Conservation (phyloP, 805 yeast species). For the Tetrapisispora arboricola region DNA sequence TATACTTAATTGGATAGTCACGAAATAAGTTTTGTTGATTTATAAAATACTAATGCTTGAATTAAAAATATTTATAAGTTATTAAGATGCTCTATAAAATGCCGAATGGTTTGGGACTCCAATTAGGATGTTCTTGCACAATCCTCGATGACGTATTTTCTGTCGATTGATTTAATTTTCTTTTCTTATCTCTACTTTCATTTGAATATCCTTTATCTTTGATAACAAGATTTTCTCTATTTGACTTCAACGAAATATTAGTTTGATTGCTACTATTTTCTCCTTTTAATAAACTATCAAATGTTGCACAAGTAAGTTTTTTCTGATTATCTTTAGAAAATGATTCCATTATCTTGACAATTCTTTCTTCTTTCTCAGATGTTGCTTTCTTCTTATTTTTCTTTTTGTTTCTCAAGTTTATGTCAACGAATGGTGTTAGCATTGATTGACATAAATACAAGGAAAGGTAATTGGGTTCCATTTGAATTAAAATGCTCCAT, state of each 20-base stretch:
- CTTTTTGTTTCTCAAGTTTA: neutral
- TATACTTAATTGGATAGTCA: too few relatives aligned
- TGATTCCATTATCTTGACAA: neutral
- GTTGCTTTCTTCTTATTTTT: neutral
- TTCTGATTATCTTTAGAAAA: neutral
- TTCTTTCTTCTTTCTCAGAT: neutral
- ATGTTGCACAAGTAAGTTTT: neutral
- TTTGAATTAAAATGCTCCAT: conserved; percentile 10
- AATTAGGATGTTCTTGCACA: conserved; percentile 18
- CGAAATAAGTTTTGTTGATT: too few relatives aligned
- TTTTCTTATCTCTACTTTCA: conserved; percentile 14
- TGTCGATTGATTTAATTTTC: neutral
- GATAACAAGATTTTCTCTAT: conserved; percentile 15
- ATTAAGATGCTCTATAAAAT: conserved; percentile 23
- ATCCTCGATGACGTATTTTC: neutral
- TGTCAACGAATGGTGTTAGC: neutral
- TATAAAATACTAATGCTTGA: too few relatives aligned
- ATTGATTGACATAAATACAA: conserved; percentile 4
- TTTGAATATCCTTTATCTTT: conserved; percentile 25
- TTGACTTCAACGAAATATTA: neutral
- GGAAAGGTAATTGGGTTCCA: conserved; percentile 9
- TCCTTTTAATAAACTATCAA: neutral
- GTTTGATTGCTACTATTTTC: neutral
- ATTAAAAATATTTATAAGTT: too few relatives aligned
- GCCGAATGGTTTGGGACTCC: conserved; percentile 53